These are phyloP conservation scores for Trichoderma erinaceum DNA, from an alignment of 495 filamentous ascomycete genomes.

Conservation along the genomic window DNA sequence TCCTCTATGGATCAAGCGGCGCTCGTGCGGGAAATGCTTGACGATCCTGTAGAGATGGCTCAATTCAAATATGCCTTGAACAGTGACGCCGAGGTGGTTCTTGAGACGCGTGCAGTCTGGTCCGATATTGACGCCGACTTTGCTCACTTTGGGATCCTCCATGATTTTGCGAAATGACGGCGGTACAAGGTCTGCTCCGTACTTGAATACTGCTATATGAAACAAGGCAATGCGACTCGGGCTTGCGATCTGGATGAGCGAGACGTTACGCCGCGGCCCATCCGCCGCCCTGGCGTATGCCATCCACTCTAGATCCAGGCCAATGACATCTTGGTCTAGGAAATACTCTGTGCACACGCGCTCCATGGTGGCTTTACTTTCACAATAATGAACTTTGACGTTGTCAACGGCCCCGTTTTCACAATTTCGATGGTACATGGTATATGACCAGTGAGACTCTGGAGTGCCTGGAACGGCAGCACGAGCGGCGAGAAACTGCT, in stretches of 20 bases:
- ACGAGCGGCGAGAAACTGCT: conserved; percentile 39
- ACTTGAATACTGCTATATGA: conserved; percentile 61
- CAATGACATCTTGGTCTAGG: conserved; percentile 59
- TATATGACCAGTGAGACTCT: conserved; percentile 61
- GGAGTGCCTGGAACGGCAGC: conserved; percentile 33
- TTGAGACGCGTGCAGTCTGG: conserved; percentile 66
- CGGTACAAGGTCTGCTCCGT: conserved; percentile 52
- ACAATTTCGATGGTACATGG: conserved; percentile 48
- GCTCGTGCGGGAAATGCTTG: conserved; percentile 47
- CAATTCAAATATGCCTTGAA: conserved; percentile 67
- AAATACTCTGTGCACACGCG: conserved; percentile 59
- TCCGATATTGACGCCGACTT: conserved; percentile 71
- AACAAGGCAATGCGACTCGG: conserved; percentile 74
- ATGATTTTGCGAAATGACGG: conserved; percentile 64
- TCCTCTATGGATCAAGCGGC: conserved; percentile 54
- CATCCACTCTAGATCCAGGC: conserved; percentile 86
- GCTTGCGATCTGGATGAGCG: conserved; percentile 74
- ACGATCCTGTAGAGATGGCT: conserved; percentile 74
- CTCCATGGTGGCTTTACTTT: conserved; percentile 57
- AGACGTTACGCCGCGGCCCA: conserved; percentile 58
- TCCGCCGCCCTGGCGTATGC: conserved; percentile 37
- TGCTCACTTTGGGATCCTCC: conserved; percentile 62
- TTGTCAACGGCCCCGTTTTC: conserved; percentile 31
- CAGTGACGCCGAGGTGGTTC: conserved; percentile 57
- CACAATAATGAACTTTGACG: conserved; percentile 72